A percentile compares a stretch with the other conserved stretches of the same genome.
Conservation (phyloP, 129 eudicot genomes). For the Pittosporum tobira region DNA sequence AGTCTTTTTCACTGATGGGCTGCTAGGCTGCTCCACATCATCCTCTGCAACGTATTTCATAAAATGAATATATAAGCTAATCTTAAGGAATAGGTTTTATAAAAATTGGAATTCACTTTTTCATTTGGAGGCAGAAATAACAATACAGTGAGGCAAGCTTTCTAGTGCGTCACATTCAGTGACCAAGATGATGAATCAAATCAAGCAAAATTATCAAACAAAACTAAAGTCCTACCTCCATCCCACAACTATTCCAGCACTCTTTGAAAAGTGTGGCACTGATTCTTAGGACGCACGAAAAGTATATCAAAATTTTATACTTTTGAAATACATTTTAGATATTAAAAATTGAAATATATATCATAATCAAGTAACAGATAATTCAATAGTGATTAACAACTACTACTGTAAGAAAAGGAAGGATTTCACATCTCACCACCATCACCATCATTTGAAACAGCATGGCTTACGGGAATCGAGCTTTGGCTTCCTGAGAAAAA, state of each 20-base stretch:
- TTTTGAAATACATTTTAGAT: too few species aligned
- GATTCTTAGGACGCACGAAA: too few species aligned
- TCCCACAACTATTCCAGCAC: too few species aligned
- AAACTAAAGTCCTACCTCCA: too few species aligned
- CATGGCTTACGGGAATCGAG: constrained; percentile 35
- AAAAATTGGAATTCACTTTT: background rate
- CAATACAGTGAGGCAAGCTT: background rate
- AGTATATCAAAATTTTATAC: too few species aligned
- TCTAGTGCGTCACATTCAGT: background rate
- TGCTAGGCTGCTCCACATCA: constrained; percentile 85
- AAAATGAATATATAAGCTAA: background rate
- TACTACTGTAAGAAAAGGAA: background rate
- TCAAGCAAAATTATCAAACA: background rate
- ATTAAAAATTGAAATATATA: background rate
- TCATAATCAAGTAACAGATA: background rate
- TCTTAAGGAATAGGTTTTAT: background rate
- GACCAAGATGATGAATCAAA: background rate
- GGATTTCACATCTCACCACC: constrained; percentile 46
- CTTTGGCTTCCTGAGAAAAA: constrained; percentile 45
- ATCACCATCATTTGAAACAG: constrained; percentile 53
- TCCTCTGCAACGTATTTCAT: constrained; percentile 36
- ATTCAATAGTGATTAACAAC: background rate
- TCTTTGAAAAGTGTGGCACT: too few species aligned
- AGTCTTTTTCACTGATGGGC: constrained; percentile 81
- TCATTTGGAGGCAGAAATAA: background rate